These are phyloP conservation scores for Eleusine coracana DNA, from an alignment of 176 grass and related monocot species.

Conservation along the genomic window DNA sequence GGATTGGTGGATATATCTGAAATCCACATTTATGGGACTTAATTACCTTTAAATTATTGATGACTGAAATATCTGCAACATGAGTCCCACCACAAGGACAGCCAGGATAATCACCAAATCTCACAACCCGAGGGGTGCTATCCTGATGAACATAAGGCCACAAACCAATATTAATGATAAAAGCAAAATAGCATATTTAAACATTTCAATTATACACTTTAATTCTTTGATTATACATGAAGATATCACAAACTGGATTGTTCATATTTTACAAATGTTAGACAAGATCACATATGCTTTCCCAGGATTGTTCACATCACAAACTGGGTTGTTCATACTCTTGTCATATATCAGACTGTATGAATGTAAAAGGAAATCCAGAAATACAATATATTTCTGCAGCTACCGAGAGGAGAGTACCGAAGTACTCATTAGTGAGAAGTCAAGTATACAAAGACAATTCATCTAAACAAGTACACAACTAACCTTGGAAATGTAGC, in stretches of 20 bases:
- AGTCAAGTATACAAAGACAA: background rate
- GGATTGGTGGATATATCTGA: background rate
- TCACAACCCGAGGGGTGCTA: conserved; percentile 78
- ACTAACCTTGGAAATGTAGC: conserved; percentile 78
- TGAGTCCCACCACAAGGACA: conserved; percentile 93
- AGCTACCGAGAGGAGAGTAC: background rate
- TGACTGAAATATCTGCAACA: conserved; percentile 64
- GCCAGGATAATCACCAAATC: conserved; percentile 64
- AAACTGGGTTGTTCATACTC: background rate
- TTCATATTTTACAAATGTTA: background rate
- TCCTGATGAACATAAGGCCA: conserved; percentile 41
- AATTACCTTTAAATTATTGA: conserved; percentile 66
- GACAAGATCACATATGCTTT: background rate
- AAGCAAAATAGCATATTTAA: background rate
- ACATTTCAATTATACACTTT: background rate
- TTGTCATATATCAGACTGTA: background rate
- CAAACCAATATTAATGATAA: background rate
- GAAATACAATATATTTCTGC: conserved; percentile 3
- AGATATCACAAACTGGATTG: background rate
- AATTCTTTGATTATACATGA: conserved; percentile 19
- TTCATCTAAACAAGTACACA: background rate
- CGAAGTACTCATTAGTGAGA: background rate
- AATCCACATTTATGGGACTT: background rate
- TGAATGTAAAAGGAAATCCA: conserved; percentile 23
- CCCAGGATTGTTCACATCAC: background rate